Evolutionary conservation across 2,329 filamentous ascomycete genomes (phyloP).

Genomic region (Talaromyces sp.): DNA sequence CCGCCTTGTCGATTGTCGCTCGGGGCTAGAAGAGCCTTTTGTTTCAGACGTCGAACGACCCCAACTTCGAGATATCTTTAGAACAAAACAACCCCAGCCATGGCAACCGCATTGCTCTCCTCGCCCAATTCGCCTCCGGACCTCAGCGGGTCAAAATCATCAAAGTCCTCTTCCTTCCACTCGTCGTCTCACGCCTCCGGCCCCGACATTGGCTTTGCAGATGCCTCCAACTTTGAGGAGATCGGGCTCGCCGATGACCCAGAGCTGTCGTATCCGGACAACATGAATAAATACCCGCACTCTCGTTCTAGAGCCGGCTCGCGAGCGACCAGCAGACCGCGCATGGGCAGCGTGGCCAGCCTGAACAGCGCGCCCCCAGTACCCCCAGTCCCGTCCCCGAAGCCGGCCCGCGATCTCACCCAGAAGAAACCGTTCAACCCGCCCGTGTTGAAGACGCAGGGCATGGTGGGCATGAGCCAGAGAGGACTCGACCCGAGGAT

Average conservation of each 20-base stretch:
- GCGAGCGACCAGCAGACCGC: constrained; percentile 9
- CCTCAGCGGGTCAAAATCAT: constrained; percentile 79
- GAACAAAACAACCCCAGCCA: background rate
- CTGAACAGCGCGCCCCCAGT: background rate
- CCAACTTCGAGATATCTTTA: background rate
- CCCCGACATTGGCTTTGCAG: constrained; percentile 59
- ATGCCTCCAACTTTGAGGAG: constrained; percentile 84
- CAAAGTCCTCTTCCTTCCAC: constrained; percentile 82
- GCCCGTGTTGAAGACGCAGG: background rate
- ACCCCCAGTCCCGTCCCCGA: background rate
- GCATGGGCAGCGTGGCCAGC: constrained; percentile 1
- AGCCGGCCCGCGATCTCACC: constrained; percentile 7
- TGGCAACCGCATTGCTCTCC: constrained; percentile 9
- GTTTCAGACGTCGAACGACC: background rate
- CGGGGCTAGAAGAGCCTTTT: background rate
- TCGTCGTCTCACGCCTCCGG: constrained; percentile 75
- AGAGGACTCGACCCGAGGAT: constrained; percentile 9
- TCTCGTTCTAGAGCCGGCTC: constrained; percentile 12
- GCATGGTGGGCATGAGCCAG: background rate
- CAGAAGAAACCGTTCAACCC: constrained; percentile 6
- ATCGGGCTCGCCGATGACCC: constrained; percentile 75
- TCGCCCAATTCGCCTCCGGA: constrained; percentile 67
- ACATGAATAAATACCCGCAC: constrained; percentile 5
- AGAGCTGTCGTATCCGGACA: constrained; percentile 1
- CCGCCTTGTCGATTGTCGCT: background rate